phyloP scores from a whole-genome alignment of 228 moss, liverwort and hornwort genomes.

The Sphagnum fallax region DNA sequence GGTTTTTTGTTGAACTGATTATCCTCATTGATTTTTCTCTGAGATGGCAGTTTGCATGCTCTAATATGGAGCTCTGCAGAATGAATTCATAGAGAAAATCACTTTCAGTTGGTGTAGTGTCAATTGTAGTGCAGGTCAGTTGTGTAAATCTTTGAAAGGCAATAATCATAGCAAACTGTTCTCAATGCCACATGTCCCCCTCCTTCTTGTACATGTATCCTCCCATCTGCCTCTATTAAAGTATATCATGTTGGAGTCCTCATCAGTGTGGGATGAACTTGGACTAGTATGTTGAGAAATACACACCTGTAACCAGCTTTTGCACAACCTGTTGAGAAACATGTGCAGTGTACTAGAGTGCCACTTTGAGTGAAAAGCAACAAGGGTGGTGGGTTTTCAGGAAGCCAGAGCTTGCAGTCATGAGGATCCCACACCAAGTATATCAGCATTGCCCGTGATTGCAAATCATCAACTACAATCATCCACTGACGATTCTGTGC shows the following conservation, averaged over 20 bases:
- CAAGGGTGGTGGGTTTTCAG: slow-evolving; percentile 26
- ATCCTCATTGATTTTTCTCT: no score
- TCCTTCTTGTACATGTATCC: neutral
- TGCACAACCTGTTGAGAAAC: no score
- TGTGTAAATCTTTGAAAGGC: neutral
- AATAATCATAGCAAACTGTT: neutral
- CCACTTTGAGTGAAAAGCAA: slow-evolving; percentile 17
- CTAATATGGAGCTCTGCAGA: no score
- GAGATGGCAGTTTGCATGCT: no score
- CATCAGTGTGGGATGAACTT: neutral
- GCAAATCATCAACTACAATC: slow-evolving; percentile 18
- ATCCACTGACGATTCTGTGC: slow-evolving; percentile 4
- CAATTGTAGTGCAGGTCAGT: neutral
- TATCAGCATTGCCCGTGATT: slow-evolving; percentile 6
- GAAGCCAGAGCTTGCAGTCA: slow-evolving; percentile 12
- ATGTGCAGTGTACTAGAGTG: neutral
- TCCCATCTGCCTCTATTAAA: neutral
- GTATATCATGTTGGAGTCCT: neutral
- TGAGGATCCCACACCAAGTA: slow-evolving; percentile 13
- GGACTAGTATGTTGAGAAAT: neutral
- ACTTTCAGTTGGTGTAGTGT: neutral
- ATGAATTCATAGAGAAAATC: neutral
- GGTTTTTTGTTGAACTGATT: no score
- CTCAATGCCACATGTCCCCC: neutral
- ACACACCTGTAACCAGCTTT: no score